Evolutionary conservation across 2,329 filamentous ascomycete species (phyloP), one percentile per base, ranked within the genome.

Genomic region (Aspergillus proliferans): DNA sequence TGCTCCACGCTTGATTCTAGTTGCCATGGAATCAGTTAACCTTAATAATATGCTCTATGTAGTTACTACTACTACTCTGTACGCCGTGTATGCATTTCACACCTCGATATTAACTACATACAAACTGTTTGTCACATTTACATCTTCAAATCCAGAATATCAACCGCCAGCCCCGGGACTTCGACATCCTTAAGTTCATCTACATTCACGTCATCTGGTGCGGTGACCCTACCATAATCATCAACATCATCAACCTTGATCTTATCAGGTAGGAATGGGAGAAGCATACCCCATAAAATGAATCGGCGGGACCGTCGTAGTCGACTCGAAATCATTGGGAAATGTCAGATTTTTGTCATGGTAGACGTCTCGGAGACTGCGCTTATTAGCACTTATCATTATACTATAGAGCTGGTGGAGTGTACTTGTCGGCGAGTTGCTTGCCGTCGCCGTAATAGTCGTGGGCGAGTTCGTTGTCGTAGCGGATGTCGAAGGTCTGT

Each of bases 401-500:
- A 19, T 10, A n/a, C 2, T 26, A 12, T 24, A 26, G 21, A 24
- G 21, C n/a, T 9, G 40, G 19, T 7, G n/a, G 19, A 21, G 10
- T 22, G 41, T 54, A 57, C 56, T 9, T 26, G 1, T 47, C 1
- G 3, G 54, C 28, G 4, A 58, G 46, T 30, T 54, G 22, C 14
- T 47, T 22, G 4, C 56, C 56, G 0, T 58, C 56, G 10, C 56
- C 54, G n/a, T 55, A 58, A 26, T 51, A 54, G 0, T 52, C 14
- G 38, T 58, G 51, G 3, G 53, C 52, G 14, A 54, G 46, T 34
- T 57, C 54, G 46, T 57, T 52, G 30, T 52, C 46, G 44, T 54
- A 58, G 42, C 51, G 51, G 46, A 58, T 10, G 18, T 58, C 53
- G 15, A 58, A 58, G 4, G 51, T 53, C 56, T 58, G n/a, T 21